These are phyloP conservation scores for Naganishia liquefaciens DNA, from an alignment of 1,284 basidiomycete species.

Conservation along the genomic window DNA sequence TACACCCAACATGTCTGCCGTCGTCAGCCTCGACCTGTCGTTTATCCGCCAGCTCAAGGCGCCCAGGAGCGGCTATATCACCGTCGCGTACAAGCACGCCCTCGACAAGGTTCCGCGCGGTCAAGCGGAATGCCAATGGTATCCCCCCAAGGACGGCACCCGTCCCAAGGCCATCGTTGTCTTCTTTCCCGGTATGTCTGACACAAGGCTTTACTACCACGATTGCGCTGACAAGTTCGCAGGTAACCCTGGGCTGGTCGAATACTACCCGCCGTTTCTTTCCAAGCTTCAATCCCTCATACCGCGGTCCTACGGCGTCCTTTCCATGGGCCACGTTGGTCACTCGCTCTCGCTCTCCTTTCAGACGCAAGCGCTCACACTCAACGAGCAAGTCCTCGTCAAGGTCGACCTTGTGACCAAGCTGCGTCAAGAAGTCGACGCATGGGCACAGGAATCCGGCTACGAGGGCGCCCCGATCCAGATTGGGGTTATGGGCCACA, in stretches of 20 bases:
- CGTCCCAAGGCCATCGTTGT: constrained; percentile 26
- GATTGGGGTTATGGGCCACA: constrained; percentile 49
- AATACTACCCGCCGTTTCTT: constrained; percentile 52
- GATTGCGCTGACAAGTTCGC: neutral
- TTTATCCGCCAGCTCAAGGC: constrained; percentile 16
- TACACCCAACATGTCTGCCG: neutral
- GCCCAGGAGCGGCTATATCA: constrained; percentile 2
- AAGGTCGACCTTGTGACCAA: constrained; percentile 49
- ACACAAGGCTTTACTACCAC: neutral
- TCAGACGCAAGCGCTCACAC: constrained; percentile 40
- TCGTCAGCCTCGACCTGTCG: constrained; percentile 2
- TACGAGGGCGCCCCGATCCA: constrained; percentile 7
- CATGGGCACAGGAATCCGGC: constrained; percentile 35
- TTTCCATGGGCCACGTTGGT: constrained; percentile 51
- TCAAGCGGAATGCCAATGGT: constrained; percentile 30
- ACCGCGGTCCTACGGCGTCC: constrained; percentile 46
- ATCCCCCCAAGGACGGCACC: constrained; percentile 23
- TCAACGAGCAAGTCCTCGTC: constrained; percentile 43
- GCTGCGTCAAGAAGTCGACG: constrained; percentile 35
- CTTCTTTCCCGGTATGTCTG: constrained; percentile 29
- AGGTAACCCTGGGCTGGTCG: constrained; percentile 54
- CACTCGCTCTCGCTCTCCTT: constrained; percentile 40
- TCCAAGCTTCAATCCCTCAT: constrained; percentile 44
- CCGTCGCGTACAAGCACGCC: constrained; percentile 17
- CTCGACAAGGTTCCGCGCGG: constrained; percentile 15